Conservation (phyloP, 352 stramenopile species). For the Globisporangium lucens region DNA sequence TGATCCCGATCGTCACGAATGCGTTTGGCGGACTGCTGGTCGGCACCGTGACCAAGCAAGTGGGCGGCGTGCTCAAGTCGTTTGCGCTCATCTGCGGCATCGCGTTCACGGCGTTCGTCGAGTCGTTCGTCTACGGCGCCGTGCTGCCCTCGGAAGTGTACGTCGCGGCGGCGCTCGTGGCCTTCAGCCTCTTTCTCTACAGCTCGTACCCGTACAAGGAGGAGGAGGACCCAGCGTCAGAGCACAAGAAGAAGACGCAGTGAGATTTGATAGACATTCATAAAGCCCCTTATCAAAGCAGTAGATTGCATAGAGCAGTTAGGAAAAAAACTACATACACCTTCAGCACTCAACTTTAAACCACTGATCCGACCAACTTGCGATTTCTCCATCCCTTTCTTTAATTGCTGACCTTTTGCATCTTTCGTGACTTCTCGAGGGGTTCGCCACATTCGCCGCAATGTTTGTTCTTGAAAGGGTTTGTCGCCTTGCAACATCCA, state of each 20-base stretch:
- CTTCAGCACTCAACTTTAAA: background rate
- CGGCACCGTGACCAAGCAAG: constrained; percentile 85
- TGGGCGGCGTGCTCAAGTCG: constrained; percentile 89
- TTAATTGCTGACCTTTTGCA: background rate
- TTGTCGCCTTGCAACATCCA: background rate
- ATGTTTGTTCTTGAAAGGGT: background rate
- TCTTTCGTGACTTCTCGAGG: background rate
- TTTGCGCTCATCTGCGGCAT: constrained; percentile 89
- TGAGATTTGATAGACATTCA: background rate
- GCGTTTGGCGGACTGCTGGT: constrained; percentile 82
- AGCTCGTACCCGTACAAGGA: constrained; percentile 60
- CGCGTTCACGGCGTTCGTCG: constrained; percentile 78
- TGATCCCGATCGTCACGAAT: constrained; percentile 80
- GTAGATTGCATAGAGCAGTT: background rate
- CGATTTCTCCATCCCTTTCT: background rate
- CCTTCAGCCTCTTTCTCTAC: constrained; percentile 71
- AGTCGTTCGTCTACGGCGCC: constrained; percentile 66
- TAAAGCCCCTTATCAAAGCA: background rate
- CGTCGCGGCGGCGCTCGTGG: constrained; percentile 65
- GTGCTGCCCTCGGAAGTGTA: constrained; percentile 62
- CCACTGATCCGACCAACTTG: background rate
- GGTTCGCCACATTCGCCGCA: background rate
- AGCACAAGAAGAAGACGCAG: constrained; percentile 3
- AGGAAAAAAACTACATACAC: background rate
- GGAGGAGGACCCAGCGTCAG: background rate